Evolutionary conservation across 2,329 filamentous ascomycete species (phyloP).

Genomic region (Neonectria neomacrospora): DNA sequence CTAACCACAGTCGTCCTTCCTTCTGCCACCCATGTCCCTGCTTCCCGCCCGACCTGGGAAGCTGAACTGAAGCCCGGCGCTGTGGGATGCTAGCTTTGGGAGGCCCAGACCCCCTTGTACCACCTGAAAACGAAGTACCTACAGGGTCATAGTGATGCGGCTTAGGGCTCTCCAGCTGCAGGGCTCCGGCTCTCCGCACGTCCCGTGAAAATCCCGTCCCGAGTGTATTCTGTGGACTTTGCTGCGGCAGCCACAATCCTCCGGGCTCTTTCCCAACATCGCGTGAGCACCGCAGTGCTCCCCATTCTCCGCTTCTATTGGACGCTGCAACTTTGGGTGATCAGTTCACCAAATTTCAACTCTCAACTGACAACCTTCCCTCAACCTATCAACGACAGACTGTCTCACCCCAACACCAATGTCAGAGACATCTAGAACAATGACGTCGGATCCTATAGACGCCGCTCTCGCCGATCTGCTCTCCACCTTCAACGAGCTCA

Average conservation of each 20-base stretch:
- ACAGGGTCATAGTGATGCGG: neutral
- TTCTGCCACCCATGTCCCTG: conserved; percentile 41
- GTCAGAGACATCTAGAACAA: neutral
- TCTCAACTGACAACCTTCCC: neutral
- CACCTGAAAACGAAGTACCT: no score
- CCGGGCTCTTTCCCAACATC: neutral
- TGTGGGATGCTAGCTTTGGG: neutral
- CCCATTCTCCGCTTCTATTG: neutral
- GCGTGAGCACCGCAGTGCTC: neutral
- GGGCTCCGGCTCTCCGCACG: neutral
- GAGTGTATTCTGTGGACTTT: conserved; percentile 2
- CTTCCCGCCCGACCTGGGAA: conserved; percentile 32
- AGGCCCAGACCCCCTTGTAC: neutral
- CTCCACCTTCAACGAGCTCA: conserved; percentile 78
- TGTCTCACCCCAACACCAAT: neutral
- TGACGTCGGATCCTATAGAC: conserved; percentile 19
- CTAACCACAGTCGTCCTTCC: conserved; percentile 16
- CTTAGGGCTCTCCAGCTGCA: neutral
- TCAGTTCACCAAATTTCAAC: neutral
- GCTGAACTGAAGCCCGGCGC: neutral
- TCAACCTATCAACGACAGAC: neutral
- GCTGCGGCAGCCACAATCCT: conserved; percentile 7
- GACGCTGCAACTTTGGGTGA: neutral
- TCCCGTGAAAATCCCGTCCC: neutral
- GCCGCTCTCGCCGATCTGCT: conserved; percentile 62